Conservation (phyloP, 2,329 filamentous ascomycete species). For the Geosmithia flava region DNA sequence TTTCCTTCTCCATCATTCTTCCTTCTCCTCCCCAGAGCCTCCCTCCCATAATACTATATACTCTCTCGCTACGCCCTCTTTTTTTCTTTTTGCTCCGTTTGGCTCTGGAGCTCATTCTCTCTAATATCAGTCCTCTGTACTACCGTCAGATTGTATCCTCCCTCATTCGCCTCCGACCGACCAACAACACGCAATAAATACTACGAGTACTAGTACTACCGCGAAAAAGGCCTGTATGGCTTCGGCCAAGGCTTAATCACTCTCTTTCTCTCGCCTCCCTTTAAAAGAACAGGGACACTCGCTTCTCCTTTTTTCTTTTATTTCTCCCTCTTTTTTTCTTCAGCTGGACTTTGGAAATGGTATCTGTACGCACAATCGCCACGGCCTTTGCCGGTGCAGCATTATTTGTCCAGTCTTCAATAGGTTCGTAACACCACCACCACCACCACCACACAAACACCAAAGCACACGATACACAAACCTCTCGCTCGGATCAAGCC, state of each 20-base stretch:
- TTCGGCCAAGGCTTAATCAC: not conserved
- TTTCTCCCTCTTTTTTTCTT: not conserved
- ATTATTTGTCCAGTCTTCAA: constrained; percentile 15
- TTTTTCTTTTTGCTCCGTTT: no score
- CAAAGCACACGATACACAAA: no score
- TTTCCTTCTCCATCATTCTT: no score
- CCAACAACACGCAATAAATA: no score
- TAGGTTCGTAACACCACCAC: constrained; percentile 14
- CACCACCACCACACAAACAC: not conserved
- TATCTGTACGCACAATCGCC: constrained; percentile 17
- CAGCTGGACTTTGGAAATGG: constrained; percentile 11
- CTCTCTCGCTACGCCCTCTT: no score
- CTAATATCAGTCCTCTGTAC: no score
- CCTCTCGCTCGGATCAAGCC: no score
- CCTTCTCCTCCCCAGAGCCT: no score
- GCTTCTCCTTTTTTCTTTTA: not conserved
- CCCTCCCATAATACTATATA: no score
- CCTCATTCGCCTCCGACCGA: not conserved
- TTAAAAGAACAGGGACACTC: no score
- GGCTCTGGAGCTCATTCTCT: no score
- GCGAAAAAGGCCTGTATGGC: not conserved
- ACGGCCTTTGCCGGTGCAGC: constrained; percentile 16
- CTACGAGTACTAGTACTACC: no score
- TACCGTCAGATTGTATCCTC: not conserved
- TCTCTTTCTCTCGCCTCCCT: not conserved